Evolutionary conservation across 139 green algal species (phyloP).

Genomic region (Parachlorella kessleri): DNA sequence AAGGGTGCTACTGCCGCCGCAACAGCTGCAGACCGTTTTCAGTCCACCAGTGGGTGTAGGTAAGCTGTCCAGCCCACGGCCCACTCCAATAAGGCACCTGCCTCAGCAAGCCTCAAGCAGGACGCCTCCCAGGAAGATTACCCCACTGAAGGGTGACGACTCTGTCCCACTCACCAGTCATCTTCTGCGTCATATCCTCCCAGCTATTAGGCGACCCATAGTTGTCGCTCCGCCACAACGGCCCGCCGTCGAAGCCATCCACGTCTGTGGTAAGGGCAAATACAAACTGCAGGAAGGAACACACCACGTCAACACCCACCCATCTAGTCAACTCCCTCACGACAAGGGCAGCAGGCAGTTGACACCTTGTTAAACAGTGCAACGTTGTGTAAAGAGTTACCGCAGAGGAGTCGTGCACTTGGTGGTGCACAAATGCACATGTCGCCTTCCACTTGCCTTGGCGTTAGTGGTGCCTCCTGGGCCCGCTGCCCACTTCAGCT

Average conservation of each 20-base stretch:
- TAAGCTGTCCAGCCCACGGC: too few species aligned
- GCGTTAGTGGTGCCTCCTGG: conserved; percentile 4
- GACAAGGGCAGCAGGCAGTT: not conserved
- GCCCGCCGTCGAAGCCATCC: conserved; percentile 39
- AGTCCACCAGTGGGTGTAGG: too few species aligned
- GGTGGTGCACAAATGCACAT: not conserved
- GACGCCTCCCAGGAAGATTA: too few species aligned
- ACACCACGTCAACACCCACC: not conserved
- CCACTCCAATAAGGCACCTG: too few species aligned
- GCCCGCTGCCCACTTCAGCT: conserved; percentile 16
- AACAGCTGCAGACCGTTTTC: too few species aligned
- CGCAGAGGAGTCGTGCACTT: not conserved
- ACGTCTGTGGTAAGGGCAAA: conserved; percentile 44
- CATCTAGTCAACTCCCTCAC: too few species aligned
- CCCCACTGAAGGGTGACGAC: too few species aligned
- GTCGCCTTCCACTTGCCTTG: conserved; percentile 7
- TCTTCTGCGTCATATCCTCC: conserved; percentile 33
- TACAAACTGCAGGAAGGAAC: conserved; percentile 27
- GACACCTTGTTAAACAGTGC: not conserved
- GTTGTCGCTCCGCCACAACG: conserved; percentile 49
- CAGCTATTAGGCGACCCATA: conserved; percentile 36
- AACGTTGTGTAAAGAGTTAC: too few species aligned
- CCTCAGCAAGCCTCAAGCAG: too few species aligned
- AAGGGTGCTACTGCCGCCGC: too few species aligned
- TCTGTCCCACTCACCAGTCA: too few species aligned